Conservation (phyloP, 331 rosid species). For the Quercus lobata region DNA sequence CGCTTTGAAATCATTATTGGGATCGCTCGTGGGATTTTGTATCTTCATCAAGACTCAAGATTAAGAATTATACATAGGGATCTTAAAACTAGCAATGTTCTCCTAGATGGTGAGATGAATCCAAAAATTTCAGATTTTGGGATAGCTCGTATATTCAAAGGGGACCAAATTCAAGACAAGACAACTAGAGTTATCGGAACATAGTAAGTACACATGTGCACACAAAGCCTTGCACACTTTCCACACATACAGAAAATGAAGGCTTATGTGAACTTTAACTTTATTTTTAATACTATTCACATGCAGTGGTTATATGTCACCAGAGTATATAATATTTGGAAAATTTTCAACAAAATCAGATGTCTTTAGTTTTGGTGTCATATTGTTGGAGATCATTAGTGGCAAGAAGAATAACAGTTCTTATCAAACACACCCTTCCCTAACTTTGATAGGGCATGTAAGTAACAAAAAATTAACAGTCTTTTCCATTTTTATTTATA, state of each 20-base stretch:
- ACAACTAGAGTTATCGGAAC: constrained; percentile 49
- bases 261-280: too few species aligned
- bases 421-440: constrained; percentile 13
- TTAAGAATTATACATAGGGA: constrained; percentile 50
- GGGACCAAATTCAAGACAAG: constrained; percentile 38
- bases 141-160: constrained; percentile 41
- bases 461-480: background rate
- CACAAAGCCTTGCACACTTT: background rate
- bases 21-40: constrained; percentile 39
- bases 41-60: constrained; percentile 54
- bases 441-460: constrained; percentile 40
- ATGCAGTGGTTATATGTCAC: constrained; percentile 38
- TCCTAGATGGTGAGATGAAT: constrained; percentile 37
- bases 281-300: background rate
- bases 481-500: too few species aligned
- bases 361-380: constrained; percentile 42
- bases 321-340: constrained; percentile 28
- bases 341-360: constrained; percentile 32
- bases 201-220: constrained; percentile 27
- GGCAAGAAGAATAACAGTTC: constrained; percentile 29
- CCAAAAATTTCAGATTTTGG: constrained; percentile 66
- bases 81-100: constrained; percentile 46
- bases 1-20: constrained; percentile 41
- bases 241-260: too few species aligned
- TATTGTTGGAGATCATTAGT: constrained; percentile 45